phyloP scores from a whole-genome alignment of 2,329 filamentous ascomycete species.

The Trichophyton benhamiae region DNA sequence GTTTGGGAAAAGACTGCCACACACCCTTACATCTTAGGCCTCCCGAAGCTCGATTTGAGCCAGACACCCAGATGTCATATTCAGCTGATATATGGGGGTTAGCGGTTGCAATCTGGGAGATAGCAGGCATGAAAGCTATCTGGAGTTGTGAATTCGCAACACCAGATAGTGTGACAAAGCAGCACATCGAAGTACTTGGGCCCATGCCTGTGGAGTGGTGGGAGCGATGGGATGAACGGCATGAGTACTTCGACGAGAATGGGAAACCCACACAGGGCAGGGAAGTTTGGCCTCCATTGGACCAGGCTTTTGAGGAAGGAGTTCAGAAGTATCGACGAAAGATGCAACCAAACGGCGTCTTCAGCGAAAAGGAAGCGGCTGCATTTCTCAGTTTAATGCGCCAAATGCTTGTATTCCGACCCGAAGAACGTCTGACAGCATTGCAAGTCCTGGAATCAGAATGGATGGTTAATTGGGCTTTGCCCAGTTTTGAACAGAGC shows the following conservation, averaged over 20 bases:
- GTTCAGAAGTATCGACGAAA: slow-evolving; percentile 14
- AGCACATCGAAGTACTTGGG: slow-evolving; percentile 15
- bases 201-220: slow-evolving; percentile 16
- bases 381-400: slow-evolving; percentile 10
- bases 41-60: slow-evolving; percentile 19
- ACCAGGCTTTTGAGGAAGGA: slow-evolving; percentile 14
- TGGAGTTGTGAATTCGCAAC: slow-evolving; percentile 8
- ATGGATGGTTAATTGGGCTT: slow-evolving; percentile 13
- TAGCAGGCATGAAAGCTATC: slow-evolving; percentile 19
- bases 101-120: slow-evolving; percentile 19
- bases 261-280: slow-evolving; percentile 10
- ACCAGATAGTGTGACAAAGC: slow-evolving; percentile 8
- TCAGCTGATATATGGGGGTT: slow-evolving; percentile 21
- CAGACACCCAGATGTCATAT: slow-evolving; percentile 14
- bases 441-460: slow-evolving; percentile 10
- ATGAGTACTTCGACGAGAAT: slow-evolving; percentile 13
- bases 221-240: slow-evolving; percentile 12
- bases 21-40: slow-evolving; percentile 15
- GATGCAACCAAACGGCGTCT: slow-evolving; percentile 2
- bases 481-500: slow-evolving; percentile 7
- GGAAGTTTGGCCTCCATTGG: slow-evolving; percentile 13
- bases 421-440: slow-evolving; percentile 8
- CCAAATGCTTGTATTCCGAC: slow-evolving; percentile 9
- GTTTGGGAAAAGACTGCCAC: slow-evolving; percentile 17
- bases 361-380: slow-evolving; percentile 10